phyloP scores from a whole-genome alignment of 2,329 filamentous ascomycete species.

The Nannizziopsis barbatae region DNA sequence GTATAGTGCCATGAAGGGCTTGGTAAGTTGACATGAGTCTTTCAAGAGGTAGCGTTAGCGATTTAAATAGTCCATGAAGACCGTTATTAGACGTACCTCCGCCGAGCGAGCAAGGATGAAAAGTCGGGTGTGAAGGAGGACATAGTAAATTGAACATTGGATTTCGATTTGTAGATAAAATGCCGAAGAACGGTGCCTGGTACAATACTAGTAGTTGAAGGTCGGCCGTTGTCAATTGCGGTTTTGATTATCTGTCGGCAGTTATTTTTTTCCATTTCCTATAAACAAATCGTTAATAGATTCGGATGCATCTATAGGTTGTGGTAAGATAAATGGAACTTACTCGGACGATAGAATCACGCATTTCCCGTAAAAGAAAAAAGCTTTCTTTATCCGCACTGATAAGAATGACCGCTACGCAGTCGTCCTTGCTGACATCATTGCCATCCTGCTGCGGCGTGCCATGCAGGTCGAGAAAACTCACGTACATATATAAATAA shows the following conservation, averaged over 20 bases:
- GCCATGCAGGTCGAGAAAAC: constrained; percentile 61
- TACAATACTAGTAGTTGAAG: constrained; percentile 60
- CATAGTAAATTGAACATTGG: constrained; percentile 94
- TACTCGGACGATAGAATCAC: constrained; percentile 49
- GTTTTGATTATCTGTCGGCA: constrained; percentile 62
- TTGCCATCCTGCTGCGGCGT: constrained; percentile 35
- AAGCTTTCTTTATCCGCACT: constrained; percentile 90
- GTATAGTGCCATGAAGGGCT: constrained; percentile 70
- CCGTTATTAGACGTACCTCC: constrained; percentile 40
- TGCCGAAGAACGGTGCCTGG: constrained; percentile 73
- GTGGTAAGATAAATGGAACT: constrained; percentile 11
- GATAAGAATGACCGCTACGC: constrained; percentile 83
- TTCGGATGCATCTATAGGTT: constrained; percentile 20
- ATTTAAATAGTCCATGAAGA: not conserved
- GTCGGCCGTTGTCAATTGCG: constrained; percentile 60
- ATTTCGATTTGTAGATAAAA: constrained; percentile 89
- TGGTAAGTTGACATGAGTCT: constrained; percentile 75
- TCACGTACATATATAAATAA: constrained; percentile 98
- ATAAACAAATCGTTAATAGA: constrained; percentile 12
- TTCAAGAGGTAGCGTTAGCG: not conserved
- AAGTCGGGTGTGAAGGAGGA: constrained; percentile 66
- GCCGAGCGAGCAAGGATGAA: constrained; percentile 45
- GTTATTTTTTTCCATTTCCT: constrained; percentile 64
- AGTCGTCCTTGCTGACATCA: constrained; percentile 47
- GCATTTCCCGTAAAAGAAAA: constrained; percentile 69